Evolutionary conservation across 371 early-diverging fungal species (phyloP).

Genomic region (Lichtheimia corymbifera): DNA sequence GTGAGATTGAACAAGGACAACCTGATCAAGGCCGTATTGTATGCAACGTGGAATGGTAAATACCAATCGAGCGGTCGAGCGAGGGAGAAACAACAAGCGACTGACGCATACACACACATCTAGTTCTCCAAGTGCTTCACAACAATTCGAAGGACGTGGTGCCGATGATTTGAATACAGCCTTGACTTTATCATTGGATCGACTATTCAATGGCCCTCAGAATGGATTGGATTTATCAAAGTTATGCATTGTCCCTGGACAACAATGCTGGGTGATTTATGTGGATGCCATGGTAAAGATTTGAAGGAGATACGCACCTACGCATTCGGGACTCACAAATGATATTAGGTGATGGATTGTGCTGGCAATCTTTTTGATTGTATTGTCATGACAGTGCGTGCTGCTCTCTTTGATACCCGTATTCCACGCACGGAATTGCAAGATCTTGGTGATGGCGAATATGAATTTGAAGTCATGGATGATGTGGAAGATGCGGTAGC

Average conservation of each 20-base stretch:
- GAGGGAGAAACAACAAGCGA: background rate
- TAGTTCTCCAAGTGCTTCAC: constrained; percentile 79
- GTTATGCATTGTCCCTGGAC: constrained; percentile 88
- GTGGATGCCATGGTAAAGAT: constrained; percentile 83
- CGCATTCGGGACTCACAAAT: background rate
- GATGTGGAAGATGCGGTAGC: constrained; percentile 81
- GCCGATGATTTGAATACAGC: constrained; percentile 84
- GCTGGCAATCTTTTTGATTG: constrained; percentile 88
- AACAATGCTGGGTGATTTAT: constrained; percentile 88
- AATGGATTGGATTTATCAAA: constrained; percentile 83
- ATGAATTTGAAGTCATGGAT: constrained; percentile 89
- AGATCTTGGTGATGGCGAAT: constrained; percentile 71
- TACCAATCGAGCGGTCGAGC: background rate
- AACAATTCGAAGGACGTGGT: constrained; percentile 78
- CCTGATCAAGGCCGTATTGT: constrained; percentile 69
- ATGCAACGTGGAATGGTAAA: constrained; percentile 85
- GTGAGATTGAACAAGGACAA: constrained; percentile 60
- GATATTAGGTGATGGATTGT: constrained; percentile 72
- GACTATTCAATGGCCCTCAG: constrained; percentile 78
- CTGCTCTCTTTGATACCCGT: constrained; percentile 82
- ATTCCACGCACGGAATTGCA: constrained; percentile 81
- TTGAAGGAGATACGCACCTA: background rate
- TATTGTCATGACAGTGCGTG: constrained; percentile 80
- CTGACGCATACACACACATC: background rate
- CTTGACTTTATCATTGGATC: constrained; percentile 77